Base-by-base conservation (phyloP, 768 basidiomycete genomes). In the Mycena albidolilacea region DNA sequence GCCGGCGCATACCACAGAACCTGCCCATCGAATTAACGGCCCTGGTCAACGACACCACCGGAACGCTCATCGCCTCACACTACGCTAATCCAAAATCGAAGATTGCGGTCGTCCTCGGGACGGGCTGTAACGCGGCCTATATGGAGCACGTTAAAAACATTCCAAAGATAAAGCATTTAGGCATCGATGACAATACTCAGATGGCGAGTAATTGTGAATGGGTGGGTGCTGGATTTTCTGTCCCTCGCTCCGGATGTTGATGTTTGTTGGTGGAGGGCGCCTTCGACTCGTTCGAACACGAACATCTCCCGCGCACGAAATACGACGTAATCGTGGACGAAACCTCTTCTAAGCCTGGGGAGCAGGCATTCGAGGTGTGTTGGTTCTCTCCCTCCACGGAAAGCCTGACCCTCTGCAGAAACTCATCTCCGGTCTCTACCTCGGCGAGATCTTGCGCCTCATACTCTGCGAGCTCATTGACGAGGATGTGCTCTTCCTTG, bases 161-260 rank as follows among this genome's bases (percentile, higher is more conserved):
- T 60, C 90, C 93, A 48, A 99, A 99, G 87, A 90, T 98, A 73
- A 87, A 88, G 60, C 75, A 90, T 64, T 82, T 97, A 19, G 92
- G 91, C 1, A 87, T 97, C 74, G 90, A 91, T 44, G 85, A 82
- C 3, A 82, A 85, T 14, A 87, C 85, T 35, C 87, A 93, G 65
- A 98, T 99, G 90, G 97, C 92, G 7, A 98, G 99, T 81, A 99
- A 99, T 82, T 97, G 97, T 84, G 95, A 97, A 90, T 97, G 95
- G 94, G 41, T 43, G 41, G 12, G 41, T 12, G 41, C 41, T 43
- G 41, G 41, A 43, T 43, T 8, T 43, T 2, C 41, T 43, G 41
- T 43, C 41, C 12, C 4, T 43, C 41, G 2, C 12, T 43, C 41
- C 41, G 41, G 41, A 43, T 43, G 41, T 12, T 43, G 12, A 43